These are phyloP conservation scores for Pichia phayaonensis DNA, from an alignment of 805 yeast species.

Conservation along the genomic window DNA sequence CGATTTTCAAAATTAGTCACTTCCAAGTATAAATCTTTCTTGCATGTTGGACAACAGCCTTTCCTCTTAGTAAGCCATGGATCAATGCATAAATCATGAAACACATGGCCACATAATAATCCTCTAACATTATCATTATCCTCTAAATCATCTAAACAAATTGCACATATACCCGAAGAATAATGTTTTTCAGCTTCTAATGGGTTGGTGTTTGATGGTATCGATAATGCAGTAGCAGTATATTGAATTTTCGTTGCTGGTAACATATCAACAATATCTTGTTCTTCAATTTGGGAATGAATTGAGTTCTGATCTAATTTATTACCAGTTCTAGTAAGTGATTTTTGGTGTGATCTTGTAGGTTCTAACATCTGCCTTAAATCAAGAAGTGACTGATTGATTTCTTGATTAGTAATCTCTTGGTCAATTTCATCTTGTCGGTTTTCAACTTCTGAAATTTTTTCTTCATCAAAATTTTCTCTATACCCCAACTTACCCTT, in stretches of 20 bases:
- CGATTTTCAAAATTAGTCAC: conserved; percentile 12
- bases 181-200: conserved; percentile 31
- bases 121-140: conserved; percentile 62
- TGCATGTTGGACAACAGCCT: conserved; percentile 82
- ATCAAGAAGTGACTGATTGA: not conserved
- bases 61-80: conserved; percentile 73
- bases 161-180: conserved; percentile 68
- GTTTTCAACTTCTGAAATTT: not conserved
- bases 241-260: not conserved
- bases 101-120: conserved; percentile 74
- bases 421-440: not conserved
- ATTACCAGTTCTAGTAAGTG: not conserved
- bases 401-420: not conserved
- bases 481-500: conserved; percentile 27
- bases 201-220: conserved; percentile 3
- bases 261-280: conserved; percentile 10
- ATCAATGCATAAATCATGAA: conserved; percentile 70
- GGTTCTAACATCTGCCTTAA: not conserved
- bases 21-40: conserved; percentile 39
- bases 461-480: conserved; percentile 31
- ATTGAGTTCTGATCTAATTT: not conserved
- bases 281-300: not conserved
- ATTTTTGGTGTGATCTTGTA: not conserved
- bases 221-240: conserved; percentile 1
- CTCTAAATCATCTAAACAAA: conserved; percentile 63